These are phyloP conservation scores for Pseudogymnoascus pannorum DNA, from an alignment of 2,329 filamentous ascomycete genomes.

Conservation along the genomic window DNA sequence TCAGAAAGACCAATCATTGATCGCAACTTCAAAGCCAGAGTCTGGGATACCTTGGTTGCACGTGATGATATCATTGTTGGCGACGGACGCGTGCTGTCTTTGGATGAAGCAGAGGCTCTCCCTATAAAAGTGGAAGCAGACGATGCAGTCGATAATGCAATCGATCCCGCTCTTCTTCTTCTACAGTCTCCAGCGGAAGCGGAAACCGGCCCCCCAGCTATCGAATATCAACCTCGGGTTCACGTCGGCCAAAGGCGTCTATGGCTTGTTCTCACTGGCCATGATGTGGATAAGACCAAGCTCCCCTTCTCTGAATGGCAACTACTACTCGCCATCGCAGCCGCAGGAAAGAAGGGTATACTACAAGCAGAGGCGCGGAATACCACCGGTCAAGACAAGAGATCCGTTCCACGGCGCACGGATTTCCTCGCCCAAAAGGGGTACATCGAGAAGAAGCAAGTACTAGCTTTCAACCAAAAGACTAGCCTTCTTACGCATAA, in stretches of 20 bases:
- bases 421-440: slow-evolving; percentile 52
- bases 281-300: slow-evolving; percentile 50
- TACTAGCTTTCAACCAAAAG: slow-evolving; percentile 50
- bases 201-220: neutral
- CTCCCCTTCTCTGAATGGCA: slow-evolving; percentile 53
- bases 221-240: slow-evolving; percentile 29
- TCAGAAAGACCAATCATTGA: neutral
- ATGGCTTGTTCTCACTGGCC: slow-evolving; percentile 54
- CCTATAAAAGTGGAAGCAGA: neutral
- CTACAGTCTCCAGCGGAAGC: neutral
- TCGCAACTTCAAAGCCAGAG: neutral
- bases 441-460: slow-evolving; percentile 54
- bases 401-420: slow-evolving; percentile 54
- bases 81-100: neutral
- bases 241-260: slow-evolving; percentile 48
- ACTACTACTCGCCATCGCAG: slow-evolving; percentile 50
- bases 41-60: slow-evolving; percentile 1
- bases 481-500: slow-evolving; percentile 57
- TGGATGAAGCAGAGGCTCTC: slow-evolving; percentile 2
- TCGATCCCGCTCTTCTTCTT: neutral
- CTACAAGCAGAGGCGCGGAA: slow-evolving; percentile 53
- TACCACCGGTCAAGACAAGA: slow-evolving; percentile 54
- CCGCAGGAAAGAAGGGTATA: slow-evolving; percentile 46
- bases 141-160: neutral
- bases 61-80: slow-evolving; percentile 10